phyloP scores from a whole-genome alignment of 768 basidiomycete genomes.

The Amanita rimosa region DNA sequence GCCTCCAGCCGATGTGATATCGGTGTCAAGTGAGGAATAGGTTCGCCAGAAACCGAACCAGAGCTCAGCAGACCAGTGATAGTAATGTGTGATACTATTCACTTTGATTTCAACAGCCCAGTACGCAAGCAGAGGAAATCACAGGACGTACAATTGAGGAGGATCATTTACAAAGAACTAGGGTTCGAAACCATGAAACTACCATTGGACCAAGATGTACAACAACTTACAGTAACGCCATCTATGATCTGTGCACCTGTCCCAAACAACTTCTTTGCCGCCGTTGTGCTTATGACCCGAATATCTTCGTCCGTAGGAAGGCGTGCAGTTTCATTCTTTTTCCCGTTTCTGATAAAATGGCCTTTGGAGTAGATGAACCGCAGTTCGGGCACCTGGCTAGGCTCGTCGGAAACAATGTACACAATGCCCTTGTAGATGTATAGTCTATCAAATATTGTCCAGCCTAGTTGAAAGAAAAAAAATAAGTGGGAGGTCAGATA shows the following conservation, averaged over 20 bases:
- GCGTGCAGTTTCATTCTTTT: slow-evolving; percentile 42
- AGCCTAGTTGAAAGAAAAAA: slow-evolving; percentile 39
- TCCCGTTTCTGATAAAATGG: slow-evolving; percentile 42
- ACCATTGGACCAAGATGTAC: neutral
- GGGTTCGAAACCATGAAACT: neutral
- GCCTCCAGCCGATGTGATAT: slow-evolving; percentile 51
- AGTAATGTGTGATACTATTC: slow-evolving; percentile 78
- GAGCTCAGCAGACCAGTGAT: slow-evolving; percentile 88
- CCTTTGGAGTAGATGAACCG: slow-evolving; percentile 65
- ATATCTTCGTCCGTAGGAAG: slow-evolving; percentile 74
- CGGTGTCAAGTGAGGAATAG: slow-evolving; percentile 71
- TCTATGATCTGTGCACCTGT: slow-evolving; percentile 62
- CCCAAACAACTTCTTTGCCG: slow-evolving; percentile 64
- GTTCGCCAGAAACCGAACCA: slow-evolving; percentile 91
- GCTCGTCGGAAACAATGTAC: slow-evolving; percentile 71
- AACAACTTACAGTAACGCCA: slow-evolving; percentile 51
- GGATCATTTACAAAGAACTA: slow-evolving; percentile 81
- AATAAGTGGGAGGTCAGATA: neutral
- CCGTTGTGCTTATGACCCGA: slow-evolving; percentile 54
- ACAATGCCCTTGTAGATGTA: slow-evolving; percentile 76
- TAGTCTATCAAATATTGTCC: slow-evolving; percentile 81
- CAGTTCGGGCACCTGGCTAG: slow-evolving; percentile 52
- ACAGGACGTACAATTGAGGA: slow-evolving; percentile 55
- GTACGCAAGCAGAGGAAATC: neutral
- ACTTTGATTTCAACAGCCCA: neutral